Evolutionary conservation across 768 basidiomycete species (phyloP).

Genomic region (Mycena vitilis): DNA sequence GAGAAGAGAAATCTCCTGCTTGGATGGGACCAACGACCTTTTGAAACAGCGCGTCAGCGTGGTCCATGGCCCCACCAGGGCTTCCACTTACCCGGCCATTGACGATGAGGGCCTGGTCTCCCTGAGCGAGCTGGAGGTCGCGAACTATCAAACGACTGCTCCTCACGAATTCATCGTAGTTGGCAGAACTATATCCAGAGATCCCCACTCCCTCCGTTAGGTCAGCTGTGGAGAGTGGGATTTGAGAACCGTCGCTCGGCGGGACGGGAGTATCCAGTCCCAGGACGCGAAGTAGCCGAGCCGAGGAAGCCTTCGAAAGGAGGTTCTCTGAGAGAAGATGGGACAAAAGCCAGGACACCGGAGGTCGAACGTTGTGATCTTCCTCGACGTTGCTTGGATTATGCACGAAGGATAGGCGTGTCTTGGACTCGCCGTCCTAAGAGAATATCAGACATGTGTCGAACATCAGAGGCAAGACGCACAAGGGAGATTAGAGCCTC

Average conservation of each 20-base stretch:
- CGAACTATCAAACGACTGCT: too few species aligned
- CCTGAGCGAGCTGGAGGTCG: too few species aligned
- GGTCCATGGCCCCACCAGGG: neutral
- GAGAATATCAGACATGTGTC: neutral
- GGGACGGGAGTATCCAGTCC: neutral
- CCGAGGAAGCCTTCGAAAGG: too few species aligned
- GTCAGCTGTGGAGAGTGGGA: constrained; percentile 47
- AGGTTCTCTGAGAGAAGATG: too few species aligned
- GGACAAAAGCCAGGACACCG: constrained; percentile 46
- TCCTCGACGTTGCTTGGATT: constrained; percentile 58
- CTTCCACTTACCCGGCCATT: constrained; percentile 82
- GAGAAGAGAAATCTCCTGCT: constrained; percentile 65
- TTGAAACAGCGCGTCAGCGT: constrained; percentile 8
- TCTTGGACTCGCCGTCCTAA: constrained; percentile 58
- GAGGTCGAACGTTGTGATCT: constrained; percentile 32
- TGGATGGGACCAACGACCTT: constrained; percentile 85
- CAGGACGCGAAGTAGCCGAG: too few species aligned
- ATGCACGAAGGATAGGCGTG: constrained; percentile 83
- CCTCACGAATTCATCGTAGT: too few species aligned
- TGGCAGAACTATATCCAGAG: constrained; percentile 46
- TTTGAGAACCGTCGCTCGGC: constrained; percentile 48
- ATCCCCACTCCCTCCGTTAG: constrained; percentile 42
- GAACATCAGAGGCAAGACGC: neutral
- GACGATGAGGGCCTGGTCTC: constrained; percentile 63
- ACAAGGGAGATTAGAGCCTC: constrained; percentile 60